Conservation (phyloP, 768 basidiomycete species). For the Pulveroboletus sp. region DNA sequence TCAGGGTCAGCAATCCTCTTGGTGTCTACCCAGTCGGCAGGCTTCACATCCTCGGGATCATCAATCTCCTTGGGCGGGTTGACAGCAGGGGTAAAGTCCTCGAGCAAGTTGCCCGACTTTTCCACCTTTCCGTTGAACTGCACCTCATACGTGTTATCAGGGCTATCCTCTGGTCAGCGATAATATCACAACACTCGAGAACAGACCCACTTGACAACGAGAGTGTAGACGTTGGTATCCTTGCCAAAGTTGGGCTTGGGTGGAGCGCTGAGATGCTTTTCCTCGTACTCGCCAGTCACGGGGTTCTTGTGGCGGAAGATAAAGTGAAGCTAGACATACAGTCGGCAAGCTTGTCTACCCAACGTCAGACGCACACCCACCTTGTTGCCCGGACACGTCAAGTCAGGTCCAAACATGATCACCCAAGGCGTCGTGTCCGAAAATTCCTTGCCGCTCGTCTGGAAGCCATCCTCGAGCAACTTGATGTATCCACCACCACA, state of each 20-base stretch:
- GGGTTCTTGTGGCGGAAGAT: constrained; percentile 99
- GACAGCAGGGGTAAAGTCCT: constrained; percentile 91
- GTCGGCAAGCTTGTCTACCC: not conserved
- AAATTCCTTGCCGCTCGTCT: constrained; percentile 90
- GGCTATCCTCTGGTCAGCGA: constrained; percentile 44
- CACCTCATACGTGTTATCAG: constrained; percentile 93
- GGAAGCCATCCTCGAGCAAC: constrained; percentile 91
- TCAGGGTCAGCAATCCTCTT: constrained; percentile 83
- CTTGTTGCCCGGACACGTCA: constrained; percentile 91
- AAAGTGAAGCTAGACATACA: constrained; percentile 76
- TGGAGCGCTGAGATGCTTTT: constrained; percentile 88
- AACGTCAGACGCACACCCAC: constrained; percentile 34
- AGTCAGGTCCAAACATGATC: constrained; percentile 97
- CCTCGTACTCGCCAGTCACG: constrained; percentile 87
- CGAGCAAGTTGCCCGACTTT: constrained; percentile 79
- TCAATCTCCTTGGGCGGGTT: constrained; percentile 94
- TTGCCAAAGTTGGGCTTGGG: constrained; percentile 88
- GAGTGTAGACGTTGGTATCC: constrained; percentile 90
- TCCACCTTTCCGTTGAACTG: constrained; percentile 83
- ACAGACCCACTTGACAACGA: constrained; percentile 76
- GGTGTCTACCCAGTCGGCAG: constrained; percentile 88
- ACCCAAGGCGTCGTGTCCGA: constrained; percentile 93
- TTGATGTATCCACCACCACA: constrained; percentile 99
- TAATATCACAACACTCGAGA: not conserved
- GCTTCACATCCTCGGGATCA: constrained; percentile 89